Evolutionary conservation across 441 rosid genomes (phyloP), one percentile per base, ranked within the genome.

Genomic region (Omphalea diandra): DNA sequence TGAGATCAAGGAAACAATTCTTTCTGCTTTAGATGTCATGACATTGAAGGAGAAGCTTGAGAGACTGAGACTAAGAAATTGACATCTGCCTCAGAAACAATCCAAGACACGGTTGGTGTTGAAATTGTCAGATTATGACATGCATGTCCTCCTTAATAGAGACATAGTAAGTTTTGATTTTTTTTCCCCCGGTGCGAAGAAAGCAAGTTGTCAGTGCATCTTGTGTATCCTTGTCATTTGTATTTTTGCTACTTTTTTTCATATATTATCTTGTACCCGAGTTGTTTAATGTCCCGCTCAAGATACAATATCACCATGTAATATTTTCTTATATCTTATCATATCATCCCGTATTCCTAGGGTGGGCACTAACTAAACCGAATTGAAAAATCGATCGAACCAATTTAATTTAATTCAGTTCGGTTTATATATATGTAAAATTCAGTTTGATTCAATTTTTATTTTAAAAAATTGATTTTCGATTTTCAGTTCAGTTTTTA

Each of bases 11-110:
- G 77, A 70, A 15, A 58, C 20, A 41, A 78, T 78, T 44, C 57
- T 76, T 36, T 55, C 76, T 38, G 78, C 78, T 40, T 38, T 82
- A 78, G 75, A 83, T 44, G 38, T 44, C 56, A 41, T 38, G 10
- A n/a, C n/a, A n/a, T n/a, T n/a, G 68, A 79, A 81, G 76, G 80
- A 79, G 24, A 76, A 79, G 68, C 67, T 79, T 74, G 85, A 81
- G 74, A 75, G 77, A 58, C 49, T 78, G 27, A 76, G 61, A 56
- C 18, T 12, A n/a, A n/a, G 52, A 81, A 79, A 24, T 61, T 71
- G 36, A 73, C 57, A 52, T 71, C 79, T 9, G 44, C 61, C 58
- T 55, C 36, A 5, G 77, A 68, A 57, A 17, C 46, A 38, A 38
- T 22, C 1, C 40, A 71, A 40, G 77, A 74, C 18, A 60, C 68